These are phyloP conservation scores for Amorphotheca resinae DNA, from an alignment of 495 filamentous ascomycete genomes.

Conservation along the genomic window DNA sequence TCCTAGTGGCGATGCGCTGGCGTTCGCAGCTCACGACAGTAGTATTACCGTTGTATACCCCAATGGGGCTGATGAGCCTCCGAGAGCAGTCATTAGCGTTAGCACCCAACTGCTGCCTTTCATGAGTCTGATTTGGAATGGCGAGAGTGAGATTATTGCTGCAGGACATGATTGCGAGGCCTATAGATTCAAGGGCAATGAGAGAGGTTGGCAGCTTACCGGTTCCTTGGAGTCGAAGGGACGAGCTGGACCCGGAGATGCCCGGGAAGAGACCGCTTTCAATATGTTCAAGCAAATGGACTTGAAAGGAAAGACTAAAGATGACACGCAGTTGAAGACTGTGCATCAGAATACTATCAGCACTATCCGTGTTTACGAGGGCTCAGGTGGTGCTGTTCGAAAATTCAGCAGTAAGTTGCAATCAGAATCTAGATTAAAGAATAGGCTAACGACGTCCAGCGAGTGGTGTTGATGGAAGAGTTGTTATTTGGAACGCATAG, in stretches of 20 bases:
- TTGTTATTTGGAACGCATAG: constrained; percentile 59
- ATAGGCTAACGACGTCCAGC: constrained; percentile 38
- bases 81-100: constrained; percentile 75
- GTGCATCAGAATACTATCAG: constrained; percentile 95
- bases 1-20: constrained; percentile 79
- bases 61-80: constrained; percentile 80
- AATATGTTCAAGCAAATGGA: constrained; percentile 99
- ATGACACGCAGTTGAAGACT: constrained; percentile 88
- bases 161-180: constrained; percentile 95
- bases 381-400: constrained; percentile 44
- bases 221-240: constrained; percentile 77
- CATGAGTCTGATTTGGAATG: constrained; percentile 82
- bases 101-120: constrained; percentile 84
- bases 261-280: constrained; percentile 60
- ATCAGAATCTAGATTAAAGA: constrained; percentile 20
- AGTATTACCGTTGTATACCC: constrained; percentile 95
- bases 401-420: constrained; percentile 78
- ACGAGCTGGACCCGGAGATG: constrained; percentile 38
- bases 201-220: constrained; percentile 71
- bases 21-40: constrained; percentile 88
- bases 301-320: constrained; percentile 76
- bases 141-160: constrained; percentile 86
- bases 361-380: constrained; percentile 65
- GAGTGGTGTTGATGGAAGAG: constrained; percentile 86
- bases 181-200: constrained; percentile 74